Evolutionary conservation across 73 alveolate species (phyloP).

Genomic region (Paraurostyla sp.): DNA sequence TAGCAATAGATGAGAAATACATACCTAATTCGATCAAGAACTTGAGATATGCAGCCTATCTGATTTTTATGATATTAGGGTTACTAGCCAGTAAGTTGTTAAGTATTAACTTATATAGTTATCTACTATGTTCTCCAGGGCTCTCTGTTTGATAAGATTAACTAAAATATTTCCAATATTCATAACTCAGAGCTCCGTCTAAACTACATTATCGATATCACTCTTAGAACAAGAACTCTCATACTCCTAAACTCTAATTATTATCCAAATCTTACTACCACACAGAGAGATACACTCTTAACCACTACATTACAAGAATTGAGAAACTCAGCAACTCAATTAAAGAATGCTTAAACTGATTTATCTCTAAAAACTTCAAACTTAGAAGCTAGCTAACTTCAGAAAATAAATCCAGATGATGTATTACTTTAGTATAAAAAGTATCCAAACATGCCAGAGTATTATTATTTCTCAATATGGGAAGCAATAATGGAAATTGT

Average conservation of each 20-base stretch:
- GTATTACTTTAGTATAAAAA: slow-evolving; percentile 2
- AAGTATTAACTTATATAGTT: not conserved
- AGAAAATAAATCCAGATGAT: slow-evolving; percentile 30
- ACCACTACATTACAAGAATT: slow-evolving; percentile 20
- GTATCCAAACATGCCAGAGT: slow-evolving; percentile 54
- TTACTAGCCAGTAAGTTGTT: slow-evolving; percentile 32
- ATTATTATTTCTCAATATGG: slow-evolving; percentile 51
- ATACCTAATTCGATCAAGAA: slow-evolving; percentile 56
- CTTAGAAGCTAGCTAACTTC: not conserved
- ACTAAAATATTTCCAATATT: slow-evolving; percentile 45
- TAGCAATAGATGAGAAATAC: slow-evolving; percentile 69
- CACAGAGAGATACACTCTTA: not conserved
- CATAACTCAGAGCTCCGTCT: slow-evolving; percentile 54
- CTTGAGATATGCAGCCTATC: slow-evolving; percentile 54
- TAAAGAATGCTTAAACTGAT: slow-evolving; percentile 50
- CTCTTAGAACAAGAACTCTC: slow-evolving; percentile 36
- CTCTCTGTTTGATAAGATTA: slow-evolving; percentile 32
- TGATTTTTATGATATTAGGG: slow-evolving; percentile 32
- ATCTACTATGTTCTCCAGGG: slow-evolving; percentile 21
- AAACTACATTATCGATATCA: slow-evolving; percentile 53
- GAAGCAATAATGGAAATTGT: slow-evolving; percentile 70
- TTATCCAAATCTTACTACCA: slow-evolving; percentile 13
- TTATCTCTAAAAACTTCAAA: slow-evolving; percentile 11
- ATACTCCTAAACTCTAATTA: not conserved
- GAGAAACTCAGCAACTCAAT: slow-evolving; percentile 28